These are phyloP conservation scores for Microbotryum scabiosae DNA, from an alignment of 1,284 basidiomycete species.

Conservation along the genomic window DNA sequence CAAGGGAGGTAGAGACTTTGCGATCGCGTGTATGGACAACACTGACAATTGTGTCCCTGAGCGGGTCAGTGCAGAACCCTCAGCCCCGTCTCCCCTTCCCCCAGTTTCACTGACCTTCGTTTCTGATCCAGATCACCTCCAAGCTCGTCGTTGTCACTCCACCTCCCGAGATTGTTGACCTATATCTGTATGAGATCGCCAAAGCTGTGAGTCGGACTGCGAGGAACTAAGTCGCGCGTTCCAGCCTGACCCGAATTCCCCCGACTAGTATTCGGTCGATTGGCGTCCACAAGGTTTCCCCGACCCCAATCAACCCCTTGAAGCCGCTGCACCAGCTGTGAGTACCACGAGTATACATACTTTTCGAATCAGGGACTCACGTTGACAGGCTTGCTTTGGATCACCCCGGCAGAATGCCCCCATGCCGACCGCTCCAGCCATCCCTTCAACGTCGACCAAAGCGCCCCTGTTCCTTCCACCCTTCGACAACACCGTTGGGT, in stretches of 20 bases:
- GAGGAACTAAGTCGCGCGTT: neutral
- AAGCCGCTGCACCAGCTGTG: neutral
- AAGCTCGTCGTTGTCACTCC: conserved; percentile 67
- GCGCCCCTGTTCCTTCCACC: conserved; percentile 7
- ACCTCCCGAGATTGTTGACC: conserved; percentile 64
- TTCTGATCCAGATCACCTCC: conserved; percentile 51
- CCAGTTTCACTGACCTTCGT: neutral
- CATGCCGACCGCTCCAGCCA: neutral
- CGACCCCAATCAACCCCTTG: conserved; percentile 5
- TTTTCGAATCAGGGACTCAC: too few species aligned
- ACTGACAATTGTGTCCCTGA: conserved; percentile 66
- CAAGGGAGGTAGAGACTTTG: conserved; percentile 80
- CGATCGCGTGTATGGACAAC: conserved; percentile 72
- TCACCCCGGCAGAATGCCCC: neutral
- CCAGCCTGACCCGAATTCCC: neutral
- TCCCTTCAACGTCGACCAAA: conserved; percentile 8
- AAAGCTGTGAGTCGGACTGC: conserved; percentile 47
- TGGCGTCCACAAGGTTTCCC: conserved; percentile 49
- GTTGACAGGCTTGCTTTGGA: neutral
- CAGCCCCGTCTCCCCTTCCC: conserved; percentile 7
- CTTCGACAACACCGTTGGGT: conserved; percentile 9
- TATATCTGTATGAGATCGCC: conserved; percentile 78
- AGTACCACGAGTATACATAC: neutral
- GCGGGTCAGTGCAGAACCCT: conserved; percentile 49
- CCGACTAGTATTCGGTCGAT: conserved; percentile 55